phyloP scores from a whole-genome alignment of 441 rosid genomes.

The Populus hybrid region DNA sequence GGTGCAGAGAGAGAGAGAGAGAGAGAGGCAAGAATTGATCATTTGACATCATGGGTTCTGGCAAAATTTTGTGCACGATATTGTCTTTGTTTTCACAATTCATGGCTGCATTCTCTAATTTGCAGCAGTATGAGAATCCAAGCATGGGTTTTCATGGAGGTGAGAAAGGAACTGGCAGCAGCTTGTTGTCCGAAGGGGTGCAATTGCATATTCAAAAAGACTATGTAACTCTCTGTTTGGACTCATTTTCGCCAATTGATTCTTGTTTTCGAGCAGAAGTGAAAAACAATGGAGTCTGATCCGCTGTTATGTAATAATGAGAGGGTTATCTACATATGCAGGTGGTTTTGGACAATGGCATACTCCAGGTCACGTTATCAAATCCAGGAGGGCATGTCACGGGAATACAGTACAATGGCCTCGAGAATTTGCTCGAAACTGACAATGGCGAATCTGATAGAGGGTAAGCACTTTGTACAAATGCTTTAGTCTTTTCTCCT shows the following conservation, averaged over 20 bases:
- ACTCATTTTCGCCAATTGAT: slow-evolving; percentile 16
- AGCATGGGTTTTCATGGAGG: not conserved
- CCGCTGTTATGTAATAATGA: slow-evolving; percentile 2
- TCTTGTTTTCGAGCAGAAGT: not conserved
- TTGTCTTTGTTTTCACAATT: not conserved
- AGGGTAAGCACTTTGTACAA: slow-evolving; percentile 39
- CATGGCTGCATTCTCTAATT: not conserved
- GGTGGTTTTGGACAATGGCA: slow-evolving; percentile 33
- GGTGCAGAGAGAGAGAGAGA: not conserved
- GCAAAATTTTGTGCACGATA: not conserved
- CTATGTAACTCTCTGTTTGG: slow-evolving; percentile 14
- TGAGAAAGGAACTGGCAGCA: not conserved
- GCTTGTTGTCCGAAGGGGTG: not conserved
- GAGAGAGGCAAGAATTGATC: not conserved
- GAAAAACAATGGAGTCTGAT: not conserved
- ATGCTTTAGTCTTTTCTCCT: not conserved
- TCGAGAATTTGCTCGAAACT: slow-evolving; percentile 77
- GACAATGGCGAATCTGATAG: slow-evolving; percentile 37
- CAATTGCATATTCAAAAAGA: not conserved
- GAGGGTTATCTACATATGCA: slow-evolving; percentile 9
- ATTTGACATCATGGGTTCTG: not conserved
- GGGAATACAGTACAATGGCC: slow-evolving; percentile 55
- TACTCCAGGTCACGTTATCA: slow-evolving; percentile 16
- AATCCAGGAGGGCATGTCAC: slow-evolving; percentile 23
- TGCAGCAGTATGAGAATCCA: not conserved